These are phyloP conservation scores for Rhizophora mangle DNA, from an alignment of 345 rosid species.

Conservation along the genomic window DNA sequence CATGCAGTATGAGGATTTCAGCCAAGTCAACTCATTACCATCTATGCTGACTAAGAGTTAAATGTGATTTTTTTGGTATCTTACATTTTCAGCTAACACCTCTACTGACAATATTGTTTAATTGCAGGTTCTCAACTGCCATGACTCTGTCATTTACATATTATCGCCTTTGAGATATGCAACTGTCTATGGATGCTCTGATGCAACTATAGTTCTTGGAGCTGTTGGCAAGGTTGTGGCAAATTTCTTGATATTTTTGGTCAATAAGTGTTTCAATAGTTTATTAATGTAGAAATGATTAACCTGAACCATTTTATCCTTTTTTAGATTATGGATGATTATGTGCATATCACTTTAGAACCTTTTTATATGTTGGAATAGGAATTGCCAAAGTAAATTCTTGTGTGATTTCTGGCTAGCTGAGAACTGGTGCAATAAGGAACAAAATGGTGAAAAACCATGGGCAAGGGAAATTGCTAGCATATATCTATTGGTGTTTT, in stretches of 20 bases:
- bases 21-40: too few relatives aligned
- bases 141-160: constrained; percentile 88
- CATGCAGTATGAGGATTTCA: too few relatives aligned
- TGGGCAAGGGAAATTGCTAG: too few relatives aligned
- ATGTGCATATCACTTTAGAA: neutral
- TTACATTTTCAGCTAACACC: neutral
- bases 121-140: constrained; percentile 90
- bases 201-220: constrained; percentile 91
- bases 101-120: constrained; percentile 13
- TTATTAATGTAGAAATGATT: neutral
- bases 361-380: neutral
- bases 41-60: too few relatives aligned
- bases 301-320: neutral
- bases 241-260: constrained; percentile 7
- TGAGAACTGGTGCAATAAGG: neutral
- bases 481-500: too few relatives aligned
- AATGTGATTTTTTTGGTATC: too few relatives aligned
- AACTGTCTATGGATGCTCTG: constrained; percentile 97
- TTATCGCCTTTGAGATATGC: constrained; percentile 94
- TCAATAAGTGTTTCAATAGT: neutral
- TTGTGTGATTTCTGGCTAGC: neutral
- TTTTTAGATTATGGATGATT: neutral
- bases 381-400: neutral
- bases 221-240: constrained; percentile 93
- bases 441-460: neutral